These are phyloP conservation scores for Fusarium foetens DNA, from an alignment of 2,329 filamentous ascomycete species.

Conservation along the genomic window DNA sequence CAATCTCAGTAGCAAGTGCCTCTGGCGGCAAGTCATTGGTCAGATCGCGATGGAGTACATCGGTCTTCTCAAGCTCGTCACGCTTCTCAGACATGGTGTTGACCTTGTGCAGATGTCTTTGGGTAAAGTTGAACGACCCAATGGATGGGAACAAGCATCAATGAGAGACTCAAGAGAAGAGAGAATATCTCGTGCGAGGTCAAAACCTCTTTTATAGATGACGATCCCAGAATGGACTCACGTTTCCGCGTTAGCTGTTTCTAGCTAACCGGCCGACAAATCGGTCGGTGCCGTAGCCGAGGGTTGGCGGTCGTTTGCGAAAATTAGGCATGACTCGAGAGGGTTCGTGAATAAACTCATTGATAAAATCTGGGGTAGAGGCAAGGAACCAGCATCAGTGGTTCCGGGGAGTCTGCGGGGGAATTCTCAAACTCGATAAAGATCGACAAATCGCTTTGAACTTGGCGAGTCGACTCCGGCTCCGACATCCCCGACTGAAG, in stretches of 20 bases:
- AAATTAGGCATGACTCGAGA: background rate
- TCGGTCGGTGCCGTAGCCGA: slow-evolving; percentile 2
- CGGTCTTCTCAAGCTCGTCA: slow-evolving; percentile 7
- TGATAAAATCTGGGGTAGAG: slow-evolving; percentile 18
- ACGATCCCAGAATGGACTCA: background rate
- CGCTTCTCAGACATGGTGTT: slow-evolving; percentile 7
- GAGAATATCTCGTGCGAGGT: background rate
- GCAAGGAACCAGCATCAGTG: slow-evolving; percentile 2
- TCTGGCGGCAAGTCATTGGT: slow-evolving; percentile 9
- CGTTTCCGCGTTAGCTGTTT: background rate
- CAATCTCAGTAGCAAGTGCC: slow-evolving; percentile 52
- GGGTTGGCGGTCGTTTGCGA: background rate
- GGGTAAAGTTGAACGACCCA: background rate
- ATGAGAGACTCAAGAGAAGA: background rate
- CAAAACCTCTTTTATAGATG: slow-evolving; percentile 2
- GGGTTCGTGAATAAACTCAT: slow-evolving; percentile 10
- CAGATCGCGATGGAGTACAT: slow-evolving; percentile 9
- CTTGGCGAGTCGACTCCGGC: background rate
- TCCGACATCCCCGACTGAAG: slow-evolving; percentile 15
- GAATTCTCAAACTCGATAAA: background rate
- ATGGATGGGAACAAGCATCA: background rate
- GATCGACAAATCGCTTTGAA: background rate
- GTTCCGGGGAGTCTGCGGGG: slow-evolving; percentile 10
- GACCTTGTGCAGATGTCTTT: background rate
- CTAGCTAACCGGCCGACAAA: background rate